Conservation (phyloP, 2,329 filamentous ascomycete genomes). For the Whalleya microplaca region DNA sequence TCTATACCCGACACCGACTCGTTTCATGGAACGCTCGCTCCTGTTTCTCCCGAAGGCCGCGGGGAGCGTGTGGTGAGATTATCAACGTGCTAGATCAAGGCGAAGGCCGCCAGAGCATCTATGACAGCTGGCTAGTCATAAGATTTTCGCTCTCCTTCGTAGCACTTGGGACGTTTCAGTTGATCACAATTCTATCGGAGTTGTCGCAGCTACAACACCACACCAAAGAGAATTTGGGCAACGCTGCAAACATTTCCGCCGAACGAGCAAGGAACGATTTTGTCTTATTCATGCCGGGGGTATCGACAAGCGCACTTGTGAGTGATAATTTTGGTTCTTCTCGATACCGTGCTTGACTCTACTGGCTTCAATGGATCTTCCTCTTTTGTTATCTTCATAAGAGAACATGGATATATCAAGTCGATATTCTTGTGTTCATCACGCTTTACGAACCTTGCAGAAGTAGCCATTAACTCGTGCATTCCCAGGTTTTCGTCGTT, state of each 20-base stretch:
- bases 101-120: conserved; percentile 35
- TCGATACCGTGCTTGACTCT: too few species aligned
- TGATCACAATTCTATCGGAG: conserved; percentile 39
- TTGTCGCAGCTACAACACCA: conserved; percentile 33
- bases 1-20: conserved; percentile 40
- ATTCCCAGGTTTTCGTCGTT: conserved; percentile 27
- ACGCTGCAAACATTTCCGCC: conserved; percentile 36
- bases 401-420: too few species aligned
- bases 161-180: conserved; percentile 40
- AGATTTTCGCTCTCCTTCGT: conserved; percentile 44
- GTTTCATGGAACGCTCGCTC: conserved; percentile 34
- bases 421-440: too few species aligned
- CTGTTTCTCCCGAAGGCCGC: conserved; percentile 30
- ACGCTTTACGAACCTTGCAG: too few species aligned
- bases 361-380: too few species aligned
- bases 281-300: conserved; percentile 38
- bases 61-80: conserved; percentile 22
- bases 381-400: too few species aligned
- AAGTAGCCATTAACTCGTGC: conserved; percentile 5
- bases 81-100: conserved; percentile 20
- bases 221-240: conserved; percentile 28
- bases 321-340: too few species aligned
- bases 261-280: conserved; percentile 36
- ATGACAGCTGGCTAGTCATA: conserved; percentile 44
- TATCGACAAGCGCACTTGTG: conserved; percentile 33